These are phyloP conservation scores for Didymella glomerata DNA, from an alignment of 2,329 filamentous ascomycete genomes.

Conservation along the genomic window DNA sequence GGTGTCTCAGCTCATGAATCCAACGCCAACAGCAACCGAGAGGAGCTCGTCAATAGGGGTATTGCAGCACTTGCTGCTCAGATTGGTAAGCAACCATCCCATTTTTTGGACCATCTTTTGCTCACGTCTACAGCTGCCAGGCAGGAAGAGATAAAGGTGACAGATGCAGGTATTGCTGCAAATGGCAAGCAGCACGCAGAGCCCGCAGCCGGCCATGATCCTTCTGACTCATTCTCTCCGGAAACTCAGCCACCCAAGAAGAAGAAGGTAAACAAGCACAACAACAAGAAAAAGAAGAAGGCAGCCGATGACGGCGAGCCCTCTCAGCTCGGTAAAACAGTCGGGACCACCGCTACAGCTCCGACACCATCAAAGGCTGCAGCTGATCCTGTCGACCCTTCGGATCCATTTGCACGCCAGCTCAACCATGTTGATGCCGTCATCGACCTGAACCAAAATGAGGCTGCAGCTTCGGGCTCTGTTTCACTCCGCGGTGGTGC, in stretches of 20 bases:
- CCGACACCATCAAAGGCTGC: neutral
- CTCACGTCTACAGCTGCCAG: neutral
- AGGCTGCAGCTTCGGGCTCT: neutral
- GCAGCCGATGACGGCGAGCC: neutral
- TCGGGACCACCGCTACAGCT: neutral
- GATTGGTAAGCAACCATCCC: neutral
- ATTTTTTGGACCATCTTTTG: neutral
- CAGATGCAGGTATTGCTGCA: neutral
- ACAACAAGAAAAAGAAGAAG: slow-evolving; percentile 17
- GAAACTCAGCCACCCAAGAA: slow-evolving; percentile 11
- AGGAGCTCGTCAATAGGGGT: neutral
- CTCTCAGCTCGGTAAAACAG: neutral
- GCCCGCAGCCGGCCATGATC: neutral
- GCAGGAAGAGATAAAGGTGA: neutral
- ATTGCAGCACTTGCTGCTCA: neutral
- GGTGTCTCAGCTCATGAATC: neutral
- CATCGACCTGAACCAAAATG: slow-evolving; percentile 1
- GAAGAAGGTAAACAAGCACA: slow-evolving; percentile 15
- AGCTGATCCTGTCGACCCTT: neutral
- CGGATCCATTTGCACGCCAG: slow-evolving; percentile 12
- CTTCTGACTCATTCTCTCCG: neutral
- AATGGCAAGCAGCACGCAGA: neutral
- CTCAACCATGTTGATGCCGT: slow-evolving; percentile 4
- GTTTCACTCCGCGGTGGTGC: neutral
- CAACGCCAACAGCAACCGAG: neutral